Evolutionary conservation across 129 eudicot genomes (phyloP).

Genomic region (Chrysanthemum seticuspe): DNA sequence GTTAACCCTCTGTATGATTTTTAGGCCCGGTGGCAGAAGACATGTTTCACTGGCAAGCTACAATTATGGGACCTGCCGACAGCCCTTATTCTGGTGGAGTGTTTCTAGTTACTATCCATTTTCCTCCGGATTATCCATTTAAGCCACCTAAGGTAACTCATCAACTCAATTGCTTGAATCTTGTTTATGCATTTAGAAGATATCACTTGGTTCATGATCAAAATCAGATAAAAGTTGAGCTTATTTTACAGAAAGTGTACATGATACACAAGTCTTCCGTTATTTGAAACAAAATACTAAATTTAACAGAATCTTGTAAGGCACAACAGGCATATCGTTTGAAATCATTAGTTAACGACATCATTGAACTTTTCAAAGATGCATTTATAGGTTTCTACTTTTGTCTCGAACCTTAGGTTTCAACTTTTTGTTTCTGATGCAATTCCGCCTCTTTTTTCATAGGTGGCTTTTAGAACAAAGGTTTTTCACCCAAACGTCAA

Average conservation of each 20-base stretch:
- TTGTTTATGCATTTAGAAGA: background rate
- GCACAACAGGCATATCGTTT: background rate
- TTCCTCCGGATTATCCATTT: conserved; percentile 65
- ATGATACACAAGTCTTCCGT: background rate
- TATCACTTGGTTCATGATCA: background rate
- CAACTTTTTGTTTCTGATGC: background rate
- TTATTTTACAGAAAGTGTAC: background rate
- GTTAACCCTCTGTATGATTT: conserved; percentile 25
- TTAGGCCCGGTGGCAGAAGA: conserved; percentile 70
- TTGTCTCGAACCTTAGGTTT: background rate
- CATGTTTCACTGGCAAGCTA: conserved; percentile 78
- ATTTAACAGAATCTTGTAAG: background rate
- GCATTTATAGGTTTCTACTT: conserved; percentile 2
- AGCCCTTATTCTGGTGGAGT: conserved; percentile 67
- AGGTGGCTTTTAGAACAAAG: conserved; percentile 71
- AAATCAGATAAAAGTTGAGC: background rate
- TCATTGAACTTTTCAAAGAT: background rate
- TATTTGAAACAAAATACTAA: background rate
- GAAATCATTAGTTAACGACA: conserved; percentile 1
- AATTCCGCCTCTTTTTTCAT: background rate
- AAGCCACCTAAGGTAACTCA: conserved; percentile 60
- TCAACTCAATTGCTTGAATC: background rate
- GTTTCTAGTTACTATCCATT: conserved; percentile 58
- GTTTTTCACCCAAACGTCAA: conserved; percentile 63
- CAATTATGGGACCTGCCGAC: conserved; percentile 70